Percentiles rank a stretch among this genome's conserved stretches.
phyloP scores from a whole-genome alignment of 2,329 filamentous ascomycete genomes.

The Ilyonectria destructans region DNA sequence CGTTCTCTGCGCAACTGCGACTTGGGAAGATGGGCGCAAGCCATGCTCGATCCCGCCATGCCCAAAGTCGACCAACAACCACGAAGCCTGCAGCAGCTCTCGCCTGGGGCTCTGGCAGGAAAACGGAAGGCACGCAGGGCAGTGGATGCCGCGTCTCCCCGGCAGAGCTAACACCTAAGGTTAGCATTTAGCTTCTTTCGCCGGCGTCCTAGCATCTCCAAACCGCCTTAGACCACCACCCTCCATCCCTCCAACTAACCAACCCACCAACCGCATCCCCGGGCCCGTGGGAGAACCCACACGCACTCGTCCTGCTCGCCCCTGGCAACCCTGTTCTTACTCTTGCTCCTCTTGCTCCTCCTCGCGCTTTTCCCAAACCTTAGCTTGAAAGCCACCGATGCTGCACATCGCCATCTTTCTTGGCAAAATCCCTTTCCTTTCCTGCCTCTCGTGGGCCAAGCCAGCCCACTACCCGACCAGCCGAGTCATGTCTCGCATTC shows the following conservation, averaged over 20 bases:
- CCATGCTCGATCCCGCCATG: conserved; percentile 7
- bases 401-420: conserved; percentile 30
- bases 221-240: conserved; percentile 19
- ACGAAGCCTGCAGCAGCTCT: neutral
- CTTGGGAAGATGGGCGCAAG: neutral
- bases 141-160: conserved; percentile 4
- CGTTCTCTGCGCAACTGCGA: neutral
- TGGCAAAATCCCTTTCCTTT: conserved; percentile 21
- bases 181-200: conserved; percentile 14
- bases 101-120: neutral
- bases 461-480: conserved; percentile 27
- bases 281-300: conserved; percentile 18
- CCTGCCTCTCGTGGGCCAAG: neutral
- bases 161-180: conserved; percentile 9
- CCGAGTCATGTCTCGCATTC: conserved; percentile 47
- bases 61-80: neutral
- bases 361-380: neutral
- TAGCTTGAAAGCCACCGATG: conserved; percentile 14
- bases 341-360: neutral
- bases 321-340: conserved; percentile 15
- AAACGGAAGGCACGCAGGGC: neutral
- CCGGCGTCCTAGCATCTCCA: conserved; percentile 11
- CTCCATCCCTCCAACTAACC: conserved; percentile 11
- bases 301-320: conserved; percentile 10
- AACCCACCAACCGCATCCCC: conserved; percentile 17